Evolutionary conservation across 1,284 basidiomycete species (phyloP), one percentile per base, ranked within the genome.

Genomic region (Athelia psychrophila): DNA sequence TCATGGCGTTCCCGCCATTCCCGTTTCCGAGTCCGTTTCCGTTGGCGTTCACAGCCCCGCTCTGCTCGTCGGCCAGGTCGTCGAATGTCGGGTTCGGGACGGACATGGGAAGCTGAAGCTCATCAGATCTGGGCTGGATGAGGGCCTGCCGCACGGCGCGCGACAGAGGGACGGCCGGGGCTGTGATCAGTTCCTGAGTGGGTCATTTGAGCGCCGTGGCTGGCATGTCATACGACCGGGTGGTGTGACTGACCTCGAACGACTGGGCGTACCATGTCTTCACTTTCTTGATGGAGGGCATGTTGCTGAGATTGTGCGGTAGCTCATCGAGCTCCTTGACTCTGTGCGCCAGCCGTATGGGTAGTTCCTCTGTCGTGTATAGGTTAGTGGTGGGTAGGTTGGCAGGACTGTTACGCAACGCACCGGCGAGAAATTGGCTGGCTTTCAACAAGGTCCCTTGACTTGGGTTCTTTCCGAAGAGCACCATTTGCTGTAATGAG

Each of bases 181-280:
- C 95, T 47, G 75, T 79, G 63, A 96, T 85, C 53, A 97, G 80
- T 75, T 97, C 94, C 93, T 97, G 61, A n/a, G n/a, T n/a, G n/a
- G n/a, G 32, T 50, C 50, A 56, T 36, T 57, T 49, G 51, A 58
- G 47, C 25, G 47, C 50, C 45, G 51, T 33, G 23, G n/a, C 23
- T 40, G 2, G 33, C 10, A 20, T 32, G 35, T 33, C 36, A 49
- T 9, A 49, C 45, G 49, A 46, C 23, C 18, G n/a, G 22, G 22
- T 35, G 19, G 32, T 19, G 30, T n/a, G 23, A 44, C 30, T 27
- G 20, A 95, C 95, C 79, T 98, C 92, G 64, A 99, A 99, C 16
- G 93, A 95, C 75, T 99, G 93, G 0, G 95, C 96, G 67, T 99
- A 99, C 96, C 96, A 99, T 65, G 97, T 88, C 76, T 96, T 96